Conservation (phyloP, 1,139 yeast species). For the Hemisphaericaspora lyxosophila region DNA sequence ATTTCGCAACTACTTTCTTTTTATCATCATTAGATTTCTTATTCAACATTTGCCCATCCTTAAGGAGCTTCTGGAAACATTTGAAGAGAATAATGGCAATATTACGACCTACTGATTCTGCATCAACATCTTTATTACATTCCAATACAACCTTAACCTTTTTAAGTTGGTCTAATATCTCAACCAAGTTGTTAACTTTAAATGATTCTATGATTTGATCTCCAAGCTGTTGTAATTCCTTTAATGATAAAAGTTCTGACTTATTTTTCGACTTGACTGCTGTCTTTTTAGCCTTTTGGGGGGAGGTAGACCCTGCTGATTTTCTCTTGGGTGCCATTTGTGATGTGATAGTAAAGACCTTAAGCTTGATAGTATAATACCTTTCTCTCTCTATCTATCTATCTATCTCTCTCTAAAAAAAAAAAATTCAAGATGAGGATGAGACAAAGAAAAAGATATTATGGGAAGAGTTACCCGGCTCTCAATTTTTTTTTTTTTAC, state of each 20-base stretch:
- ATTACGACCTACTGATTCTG: slow-evolving; percentile 43
- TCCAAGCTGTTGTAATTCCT: slow-evolving; percentile 33
- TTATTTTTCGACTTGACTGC: slow-evolving; percentile 1
- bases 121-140: slow-evolving; percentile 21
- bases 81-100: slow-evolving; percentile 54
- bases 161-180: slow-evolving; percentile 41
- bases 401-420: no score
- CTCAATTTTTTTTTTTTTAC: no score
- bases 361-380: no score
- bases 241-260: slow-evolving; percentile 18
- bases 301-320: slow-evolving; percentile 10
- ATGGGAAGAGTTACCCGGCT: no score
- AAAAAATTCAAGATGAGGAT: not conserved
- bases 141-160: slow-evolving; percentile 22
- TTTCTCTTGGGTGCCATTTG: slow-evolving; percentile 24
- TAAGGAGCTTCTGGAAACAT: slow-evolving; percentile 57
- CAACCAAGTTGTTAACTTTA: slow-evolving; percentile 54
- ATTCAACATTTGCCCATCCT: slow-evolving; percentile 44
- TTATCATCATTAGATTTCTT: slow-evolving; percentile 49
- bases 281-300: slow-evolving; percentile 9
- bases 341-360: not conserved
- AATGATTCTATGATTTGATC: slow-evolving; percentile 26
- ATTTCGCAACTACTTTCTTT: slow-evolving; percentile 48
- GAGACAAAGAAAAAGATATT: no score
- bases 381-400: no score